Evolutionary conservation across 1,139 yeast genomes (phyloP), one percentile per base, ranked within the genome.

Genomic region (Kodamaea derodonti): DNA sequence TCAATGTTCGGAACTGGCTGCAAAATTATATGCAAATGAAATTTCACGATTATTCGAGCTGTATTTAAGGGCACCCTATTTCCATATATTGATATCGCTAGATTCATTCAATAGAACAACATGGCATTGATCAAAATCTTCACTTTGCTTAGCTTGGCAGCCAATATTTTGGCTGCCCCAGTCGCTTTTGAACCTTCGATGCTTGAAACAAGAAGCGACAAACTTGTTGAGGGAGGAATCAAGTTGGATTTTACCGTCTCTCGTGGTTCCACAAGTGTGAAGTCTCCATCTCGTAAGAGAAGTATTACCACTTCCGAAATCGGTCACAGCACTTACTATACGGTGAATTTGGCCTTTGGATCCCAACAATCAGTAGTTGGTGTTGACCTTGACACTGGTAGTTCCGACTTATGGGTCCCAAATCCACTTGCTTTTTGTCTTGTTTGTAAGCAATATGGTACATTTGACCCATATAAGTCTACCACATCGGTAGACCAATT

Each of bases 311-410:
- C 11, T 15, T 6, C 33, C 4, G 24, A 20, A 20, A 4, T 13
- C 15, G 31, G 31, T 18, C 26, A 31, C 17, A 12, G 20, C 3
- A 11, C 15, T 18, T 34, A 30, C 34, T 41, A 43, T 24, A 22
- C 33, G 14, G 33, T 37, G 7, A 20, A 33, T 9, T 26, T 43
- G 25, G 20, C 26, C 7, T 9, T 43, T 13, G 47, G 47, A 10
- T 39, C 45, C 6, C 26, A 39, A 24, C 22, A 39, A 2, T 39
- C 36, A 26, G 14, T 20, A 3, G 27, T 41, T 7, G 29, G 31
- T 20, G 43, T 45, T 7, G 42, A 39, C n/a, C 20, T 51, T 24
- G 56, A 52, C 35, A 51, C 56, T 9, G 54, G 55, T 11, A 41
- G 47, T 15, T 42, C 49, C 14, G 54, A 52, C 30, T 41, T 51